Conservation (phyloP, 371 early-diverging fungal genomes). For the Chytridium lagenaria region DNA sequence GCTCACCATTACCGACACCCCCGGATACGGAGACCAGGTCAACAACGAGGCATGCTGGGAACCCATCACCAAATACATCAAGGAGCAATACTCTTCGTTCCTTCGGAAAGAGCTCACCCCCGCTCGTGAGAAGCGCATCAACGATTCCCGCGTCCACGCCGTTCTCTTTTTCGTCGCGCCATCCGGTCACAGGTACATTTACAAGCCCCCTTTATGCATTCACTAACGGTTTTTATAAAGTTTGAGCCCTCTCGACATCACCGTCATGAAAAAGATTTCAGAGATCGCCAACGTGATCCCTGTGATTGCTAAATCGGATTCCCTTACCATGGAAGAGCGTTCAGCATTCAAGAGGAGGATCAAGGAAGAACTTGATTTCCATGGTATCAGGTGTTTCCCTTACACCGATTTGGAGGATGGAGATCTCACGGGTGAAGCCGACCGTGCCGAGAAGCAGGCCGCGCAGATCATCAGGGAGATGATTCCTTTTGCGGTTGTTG, state of each 20-base stretch:
- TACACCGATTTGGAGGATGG: constrained; percentile 59
- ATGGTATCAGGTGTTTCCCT: constrained; percentile 90
- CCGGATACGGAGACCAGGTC: constrained; percentile 90
- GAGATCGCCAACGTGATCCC: constrained; percentile 88
- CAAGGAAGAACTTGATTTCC: constrained; percentile 87
- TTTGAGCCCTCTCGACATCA: constrained; percentile 81
- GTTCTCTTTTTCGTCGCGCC: constrained; percentile 87
- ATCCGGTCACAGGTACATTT: constrained; percentile 77
- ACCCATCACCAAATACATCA: constrained; percentile 95
- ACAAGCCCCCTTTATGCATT: not conserved
- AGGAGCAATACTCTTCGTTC: constrained; percentile 92
- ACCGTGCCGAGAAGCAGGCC: constrained; percentile 37
- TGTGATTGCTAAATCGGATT: constrained; percentile 93
- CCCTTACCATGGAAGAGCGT: constrained; percentile 83
- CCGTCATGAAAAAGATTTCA: constrained; percentile 82
- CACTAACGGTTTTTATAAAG: constrained; percentile 54
- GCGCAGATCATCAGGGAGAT: constrained; percentile 40
- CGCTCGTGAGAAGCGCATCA: constrained; percentile 66
- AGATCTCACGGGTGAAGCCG: constrained; percentile 33
- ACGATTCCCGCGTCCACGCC: constrained; percentile 85
- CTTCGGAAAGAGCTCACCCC: constrained; percentile 79
- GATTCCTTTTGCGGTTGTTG: constrained; percentile 76
- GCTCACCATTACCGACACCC: constrained; percentile 87
- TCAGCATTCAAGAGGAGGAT: constrained; percentile 79
- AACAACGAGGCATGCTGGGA: constrained; percentile 91